Evolutionary conservation across 1,139 yeast genomes (phyloP).

Genomic region (Tardiomyces depauwii): DNA sequence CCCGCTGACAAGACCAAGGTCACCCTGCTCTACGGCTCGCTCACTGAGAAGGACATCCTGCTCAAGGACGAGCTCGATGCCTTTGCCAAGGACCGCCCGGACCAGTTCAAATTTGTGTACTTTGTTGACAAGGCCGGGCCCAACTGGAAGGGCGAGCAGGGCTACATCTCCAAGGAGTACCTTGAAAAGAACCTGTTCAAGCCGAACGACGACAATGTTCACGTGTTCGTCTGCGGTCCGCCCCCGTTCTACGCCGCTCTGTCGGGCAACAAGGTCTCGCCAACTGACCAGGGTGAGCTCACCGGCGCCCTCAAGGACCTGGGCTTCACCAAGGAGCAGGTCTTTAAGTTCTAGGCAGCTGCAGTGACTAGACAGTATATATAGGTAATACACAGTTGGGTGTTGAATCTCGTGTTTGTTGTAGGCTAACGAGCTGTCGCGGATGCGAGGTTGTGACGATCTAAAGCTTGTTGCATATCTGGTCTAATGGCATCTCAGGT

Average conservation of each 20-base stretch:
- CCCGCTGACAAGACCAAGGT: slow-evolving; percentile 72
- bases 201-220: slow-evolving; percentile 20
- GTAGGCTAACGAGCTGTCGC: too few species aligned
- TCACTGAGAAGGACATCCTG: slow-evolving; percentile 66
- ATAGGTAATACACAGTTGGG: too few species aligned
- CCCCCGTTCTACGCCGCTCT: slow-evolving; percentile 73
- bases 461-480: too few species aligned
- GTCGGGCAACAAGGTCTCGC: slow-evolving; percentile 78
- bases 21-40: slow-evolving; percentile 65
- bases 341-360: slow-evolving; percentile 60
- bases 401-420: too few species aligned
- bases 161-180: slow-evolving; percentile 65
- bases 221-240: slow-evolving; percentile 86
- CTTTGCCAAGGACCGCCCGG: slow-evolving; percentile 51
- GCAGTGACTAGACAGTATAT: not conserved
- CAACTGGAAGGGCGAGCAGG: slow-evolving; percentile 44
- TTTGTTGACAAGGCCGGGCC: slow-evolving; percentile 60
- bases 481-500: too few species aligned
- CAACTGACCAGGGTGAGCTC: slow-evolving; percentile 91
- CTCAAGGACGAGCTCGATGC: slow-evolving; percentile 70
- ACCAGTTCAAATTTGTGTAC: slow-evolving; percentile 65
- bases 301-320: slow-evolving; percentile 79
- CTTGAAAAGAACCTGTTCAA: slow-evolving; percentile 43
- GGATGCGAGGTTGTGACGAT: too few species aligned
- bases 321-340: slow-evolving; percentile 80